Conservation (phyloP, 108 stramenopile genomes). For the Ochromonas danica region DNA sequence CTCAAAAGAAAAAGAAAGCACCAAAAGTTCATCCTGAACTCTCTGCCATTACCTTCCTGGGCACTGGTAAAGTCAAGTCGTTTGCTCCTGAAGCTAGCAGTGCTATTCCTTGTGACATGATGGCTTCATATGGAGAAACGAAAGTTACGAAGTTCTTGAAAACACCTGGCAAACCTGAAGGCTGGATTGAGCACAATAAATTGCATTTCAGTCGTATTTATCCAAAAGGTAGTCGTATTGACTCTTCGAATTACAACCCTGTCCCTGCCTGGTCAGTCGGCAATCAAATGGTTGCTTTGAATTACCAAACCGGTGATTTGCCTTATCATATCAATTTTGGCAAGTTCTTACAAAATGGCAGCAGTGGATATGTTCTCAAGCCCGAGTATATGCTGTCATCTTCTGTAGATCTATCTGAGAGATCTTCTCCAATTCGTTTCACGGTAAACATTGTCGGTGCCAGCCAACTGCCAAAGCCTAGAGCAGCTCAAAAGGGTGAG, state of each 20-base stretch:
- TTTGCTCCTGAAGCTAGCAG: neutral
- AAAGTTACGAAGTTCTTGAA: conserved; percentile 51
- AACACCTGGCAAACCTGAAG: conserved; percentile 27
- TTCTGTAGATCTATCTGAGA: neutral
- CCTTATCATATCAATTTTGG: conserved; percentile 79
- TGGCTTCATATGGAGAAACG: conserved; percentile 45
- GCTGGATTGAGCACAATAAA: conserved; percentile 49
- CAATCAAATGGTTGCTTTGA: conserved; percentile 85
- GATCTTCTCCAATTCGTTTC: conserved; percentile 38
- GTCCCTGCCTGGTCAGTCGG: conserved; percentile 77
- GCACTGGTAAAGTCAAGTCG: conserved; percentile 56
- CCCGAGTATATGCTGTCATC: conserved; percentile 50
- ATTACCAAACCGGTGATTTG: conserved; percentile 78
- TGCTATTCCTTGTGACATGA: conserved; percentile 35
- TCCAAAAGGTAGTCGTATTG: conserved; percentile 72
- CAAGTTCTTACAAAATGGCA: conserved; percentile 73
- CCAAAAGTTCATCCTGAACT: conserved; percentile 49
- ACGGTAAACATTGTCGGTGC: conserved; percentile 69
- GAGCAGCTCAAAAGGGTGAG: conserved; percentile 46
- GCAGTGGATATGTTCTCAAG: conserved; percentile 85
- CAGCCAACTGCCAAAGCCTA: conserved; percentile 62
- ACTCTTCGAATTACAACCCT: conserved; percentile 89
- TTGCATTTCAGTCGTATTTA: conserved; percentile 68
- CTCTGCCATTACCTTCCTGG: conserved; percentile 51
- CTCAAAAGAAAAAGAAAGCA: conserved; percentile 35